phyloP scores from a whole-genome alignment of 768 basidiomycete species.

The Lentinula sp. region DNA sequence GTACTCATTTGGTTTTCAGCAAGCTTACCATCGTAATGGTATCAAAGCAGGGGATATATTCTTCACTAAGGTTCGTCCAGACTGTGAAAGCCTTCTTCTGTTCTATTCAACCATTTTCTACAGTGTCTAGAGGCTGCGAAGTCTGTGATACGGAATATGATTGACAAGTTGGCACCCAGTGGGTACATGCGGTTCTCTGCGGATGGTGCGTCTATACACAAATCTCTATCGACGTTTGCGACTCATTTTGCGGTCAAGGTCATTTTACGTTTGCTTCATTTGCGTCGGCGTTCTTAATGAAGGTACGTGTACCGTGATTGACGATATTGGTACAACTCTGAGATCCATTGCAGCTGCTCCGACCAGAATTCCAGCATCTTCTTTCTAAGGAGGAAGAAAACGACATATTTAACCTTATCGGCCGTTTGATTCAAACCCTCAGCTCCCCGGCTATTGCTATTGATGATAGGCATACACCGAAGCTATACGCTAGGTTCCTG shows the following conservation, averaged over 20 bases:
- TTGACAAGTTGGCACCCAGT: conserved; percentile 58
- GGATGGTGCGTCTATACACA: conserved; percentile 46
- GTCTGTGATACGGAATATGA: conserved; percentile 57
- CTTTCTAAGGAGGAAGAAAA: conserved; percentile 57
- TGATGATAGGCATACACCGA: conserved; percentile 77
- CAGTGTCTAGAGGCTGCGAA: conserved; percentile 72
- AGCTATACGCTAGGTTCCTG: conserved; percentile 75
- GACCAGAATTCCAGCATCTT: conserved; percentile 65
- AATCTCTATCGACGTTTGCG: neutral
- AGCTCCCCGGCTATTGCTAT: conserved; percentile 71
- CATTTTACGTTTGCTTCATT: conserved; percentile 78
- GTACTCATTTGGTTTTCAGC: conserved; percentile 84
- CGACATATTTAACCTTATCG: conserved; percentile 68
- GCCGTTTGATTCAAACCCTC: conserved; percentile 62
- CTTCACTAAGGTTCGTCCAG: conserved; percentile 51
- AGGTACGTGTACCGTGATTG: conserved; percentile 29
- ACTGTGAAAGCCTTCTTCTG: neutral
- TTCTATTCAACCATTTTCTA: neutral
- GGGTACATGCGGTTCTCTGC: conserved; percentile 77
- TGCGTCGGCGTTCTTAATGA: conserved; percentile 78
- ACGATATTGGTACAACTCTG: neutral
- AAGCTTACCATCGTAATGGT: conserved; percentile 71
- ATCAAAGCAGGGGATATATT: conserved; percentile 57
- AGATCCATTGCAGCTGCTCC: conserved; percentile 45
- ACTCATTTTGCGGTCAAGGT: conserved; percentile 26